Conservation (phyloP, 176 grass and related monocot genomes). For the Themeda triandra region DNA sequence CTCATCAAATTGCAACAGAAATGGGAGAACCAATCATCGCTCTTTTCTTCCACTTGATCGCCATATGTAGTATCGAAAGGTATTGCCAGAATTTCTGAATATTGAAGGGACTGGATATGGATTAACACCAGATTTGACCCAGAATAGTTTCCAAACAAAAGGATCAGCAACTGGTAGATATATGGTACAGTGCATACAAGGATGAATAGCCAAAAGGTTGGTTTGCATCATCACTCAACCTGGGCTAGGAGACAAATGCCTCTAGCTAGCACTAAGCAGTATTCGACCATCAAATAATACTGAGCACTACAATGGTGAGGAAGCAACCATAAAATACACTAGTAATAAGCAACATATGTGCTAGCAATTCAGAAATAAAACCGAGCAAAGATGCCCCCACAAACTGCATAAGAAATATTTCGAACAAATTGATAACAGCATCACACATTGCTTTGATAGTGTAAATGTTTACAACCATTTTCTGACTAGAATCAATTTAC, state of each 20-base stretch:
- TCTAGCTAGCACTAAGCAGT: background rate
- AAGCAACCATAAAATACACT: background rate
- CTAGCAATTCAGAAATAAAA: background rate
- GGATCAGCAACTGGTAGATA: background rate
- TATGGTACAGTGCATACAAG: background rate
- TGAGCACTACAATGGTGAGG: background rate
- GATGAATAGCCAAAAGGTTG: background rate
- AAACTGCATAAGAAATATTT: background rate
- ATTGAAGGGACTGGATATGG: background rate
- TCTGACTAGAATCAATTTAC: constrained; percentile 9
- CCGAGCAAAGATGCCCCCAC: background rate
- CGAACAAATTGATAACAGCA: background rate
- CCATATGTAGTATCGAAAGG: background rate
- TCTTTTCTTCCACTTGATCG: background rate
- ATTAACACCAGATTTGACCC: background rate
- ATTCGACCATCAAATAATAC: background rate
- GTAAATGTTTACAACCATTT: background rate
- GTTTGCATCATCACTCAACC: background rate
- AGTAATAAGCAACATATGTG: background rate
- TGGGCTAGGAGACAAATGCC: background rate
- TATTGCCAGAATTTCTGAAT: background rate
- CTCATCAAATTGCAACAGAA: constrained; percentile 2
- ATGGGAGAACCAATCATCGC: background rate
- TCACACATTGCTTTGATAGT: background rate
- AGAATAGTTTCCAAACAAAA: background rate